Evolutionary conservation across 108 stramenopile genomes (phyloP), one percentile per base, ranked within the genome.

Genomic region (Epithemia pelagica): DNA sequence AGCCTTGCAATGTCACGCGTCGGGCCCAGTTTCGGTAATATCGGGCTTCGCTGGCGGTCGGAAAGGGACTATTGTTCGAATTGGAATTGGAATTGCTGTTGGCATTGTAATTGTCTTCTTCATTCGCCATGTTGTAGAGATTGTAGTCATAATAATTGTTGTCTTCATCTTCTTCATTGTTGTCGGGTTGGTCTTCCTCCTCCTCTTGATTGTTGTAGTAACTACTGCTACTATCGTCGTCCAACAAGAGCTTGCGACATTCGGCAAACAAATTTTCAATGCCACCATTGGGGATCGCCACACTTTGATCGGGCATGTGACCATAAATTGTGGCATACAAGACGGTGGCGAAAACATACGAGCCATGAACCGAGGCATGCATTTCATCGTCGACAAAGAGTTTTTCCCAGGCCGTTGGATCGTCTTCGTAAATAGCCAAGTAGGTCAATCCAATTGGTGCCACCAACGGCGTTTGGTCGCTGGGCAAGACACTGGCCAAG

Each of bases 371-470:
- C 20, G 79, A 80, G 19, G 81, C 74, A 61, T 85, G 84, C n/a
- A 85, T 57, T 19, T 65, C 66, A 59, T 82, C 78, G n/a, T 61
- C 61, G 61, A 80, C 61, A 58, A 81, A 82, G 25, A 85, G 59
- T 32, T 69, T 75, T 21, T 24, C 18, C 69, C 71, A 85, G 15
- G 82, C 21, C 32, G 70, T 69, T 0, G 58, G 20, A 56, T 77
- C 59, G 56, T 85, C 81, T 59, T 85, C 84, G 60, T 69, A 80
- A 29, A 85, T 69, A 26, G 74, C 57, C 61, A 82, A 60, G 58
- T 65, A 85, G 2, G 84, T 81, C 25, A 82, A 51, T 22, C 81
- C 80, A 27, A 82, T 78, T n/a, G 81, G 84, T 22, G 81, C 81
- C 26, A 83, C 66, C 0, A 67, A 58, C 15, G 82, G 73, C 22